Base-by-base conservation (phyloP, 169 alveolate genomes). In the Amoebophrya sp. region DNA sequence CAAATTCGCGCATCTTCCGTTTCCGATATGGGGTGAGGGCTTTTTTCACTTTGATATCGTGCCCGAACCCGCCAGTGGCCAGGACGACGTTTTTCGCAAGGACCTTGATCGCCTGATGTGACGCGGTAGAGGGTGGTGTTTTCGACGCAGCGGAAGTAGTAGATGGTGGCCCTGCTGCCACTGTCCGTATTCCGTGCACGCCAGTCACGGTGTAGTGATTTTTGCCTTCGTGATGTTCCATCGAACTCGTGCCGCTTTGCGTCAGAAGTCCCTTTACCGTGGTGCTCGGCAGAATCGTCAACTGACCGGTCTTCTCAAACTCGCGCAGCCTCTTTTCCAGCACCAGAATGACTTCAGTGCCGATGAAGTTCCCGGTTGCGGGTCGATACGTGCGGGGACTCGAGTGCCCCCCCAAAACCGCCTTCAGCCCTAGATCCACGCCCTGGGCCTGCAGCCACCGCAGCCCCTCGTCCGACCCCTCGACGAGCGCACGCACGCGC, bases 41-140 rank as follows among this genome's bases (percentile, higher is more conserved):
- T n/a, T n/a, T n/a, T n/a, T n/a, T n/a, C n/a, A n/a, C n/a, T n/a
- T n/a, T n/a, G n/a, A n/a, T n/a, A n/a, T n/a, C n/a, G n/a, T n/a
- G n/a, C 0, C 94, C 95, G 92, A 92, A 94, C 39, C 96, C 96
- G 0, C 96, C 96, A 3, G 93, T 90, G 1, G 94, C 91, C 88
- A 94, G 89, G 23, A 94, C 93, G 23, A 93, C 90, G 40, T 92
- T 25, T 41, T 47, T 41, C 32, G 53, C 40, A 32, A 89, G 77
- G 32, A 66, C 83, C n/a, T n/a, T n/a, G n/a, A n/a, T n/a, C n/a
- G n/a, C n/a, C n/a, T n/a, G n/a, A n/a, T n/a, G n/a, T n/a, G n/a
- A n/a, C n/a, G n/a, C n/a, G n/a, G n/a, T n/a, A n/a, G n/a, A n/a
- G n/a, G n/a, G n/a, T n/a, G n/a, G n/a, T n/a, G n/a, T n/a, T n/a